Percentiles rank a stretch among this genome's conserved stretches.
phyloP scores from a whole-genome alignment of 768 basidiomycete species.

The Gymnopilus dilepis region DNA sequence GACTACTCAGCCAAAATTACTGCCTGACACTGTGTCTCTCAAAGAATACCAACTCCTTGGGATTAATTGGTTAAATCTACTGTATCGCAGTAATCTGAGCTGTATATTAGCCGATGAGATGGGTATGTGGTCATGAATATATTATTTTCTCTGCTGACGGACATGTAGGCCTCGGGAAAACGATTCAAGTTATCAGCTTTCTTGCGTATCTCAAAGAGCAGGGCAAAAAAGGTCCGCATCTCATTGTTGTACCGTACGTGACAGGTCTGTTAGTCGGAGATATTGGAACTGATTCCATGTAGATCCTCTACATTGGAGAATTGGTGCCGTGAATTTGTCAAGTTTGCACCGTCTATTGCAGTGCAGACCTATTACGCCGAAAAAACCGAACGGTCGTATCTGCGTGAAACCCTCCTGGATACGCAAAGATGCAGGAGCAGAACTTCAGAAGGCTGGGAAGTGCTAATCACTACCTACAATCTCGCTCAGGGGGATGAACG shows the following conservation, averaged over 20 bases:
- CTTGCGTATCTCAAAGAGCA: constrained; percentile 86
- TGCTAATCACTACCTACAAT: constrained; percentile 95
- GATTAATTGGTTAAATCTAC: constrained; percentile 94
- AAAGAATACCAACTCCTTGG: constrained; percentile 98
- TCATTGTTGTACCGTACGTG: constrained; percentile 93
- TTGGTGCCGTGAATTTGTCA: constrained; percentile 95
- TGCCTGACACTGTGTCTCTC: constrained; percentile 71
- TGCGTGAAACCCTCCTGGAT: constrained; percentile 75
- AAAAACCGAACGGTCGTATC: constrained; percentile 79
- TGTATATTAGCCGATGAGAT: constrained; percentile 99
- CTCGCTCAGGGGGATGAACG: constrained; percentile 88
- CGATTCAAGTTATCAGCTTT: constrained; percentile 98
- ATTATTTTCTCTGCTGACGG: background rate
- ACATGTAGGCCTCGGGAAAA: constrained; percentile 89
- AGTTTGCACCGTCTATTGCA: constrained; percentile 85
- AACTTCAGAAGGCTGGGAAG: constrained; percentile 78
- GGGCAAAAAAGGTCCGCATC: constrained; percentile 83
- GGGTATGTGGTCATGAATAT: constrained; percentile 61
- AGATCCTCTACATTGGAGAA: constrained; percentile 98
- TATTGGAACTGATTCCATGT: constrained; percentile 11
- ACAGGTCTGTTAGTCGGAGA: background rate
- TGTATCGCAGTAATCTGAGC: constrained; percentile 80
- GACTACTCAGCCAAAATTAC: constrained; percentile 69
- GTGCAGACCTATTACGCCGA: constrained; percentile 94
- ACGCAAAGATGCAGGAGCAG: constrained; percentile 53